These are phyloP conservation scores for Pseudogymnoascus sp. DNA, from an alignment of 2,329 filamentous ascomycete genomes.

Conservation along the genomic window DNA sequence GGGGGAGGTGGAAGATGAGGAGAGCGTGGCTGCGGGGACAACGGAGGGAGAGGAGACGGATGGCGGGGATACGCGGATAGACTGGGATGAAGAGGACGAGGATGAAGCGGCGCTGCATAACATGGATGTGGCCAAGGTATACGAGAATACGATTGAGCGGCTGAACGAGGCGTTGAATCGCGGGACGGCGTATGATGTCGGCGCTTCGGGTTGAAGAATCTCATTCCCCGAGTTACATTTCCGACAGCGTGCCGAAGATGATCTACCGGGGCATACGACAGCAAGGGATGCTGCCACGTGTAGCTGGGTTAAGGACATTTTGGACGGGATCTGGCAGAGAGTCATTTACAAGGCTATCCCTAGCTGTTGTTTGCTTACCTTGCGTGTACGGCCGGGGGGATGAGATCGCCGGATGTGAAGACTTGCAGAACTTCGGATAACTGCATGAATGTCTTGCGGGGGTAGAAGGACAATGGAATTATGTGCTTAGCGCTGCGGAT, in stretches of 20 bases:
- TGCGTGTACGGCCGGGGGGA: neutral
- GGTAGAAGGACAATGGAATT: neutral
- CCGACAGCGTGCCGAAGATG: neutral
- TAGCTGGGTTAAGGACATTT: neutral
- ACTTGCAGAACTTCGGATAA: neutral
- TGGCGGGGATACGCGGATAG: constrained; percentile 27
- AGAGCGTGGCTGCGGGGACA: constrained; percentile 11
- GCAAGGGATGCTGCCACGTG: constrained; percentile 1
- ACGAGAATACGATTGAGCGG: constrained; percentile 70
- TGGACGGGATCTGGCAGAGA: neutral
- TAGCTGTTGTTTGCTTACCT: neutral
- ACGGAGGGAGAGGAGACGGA: constrained; percentile 25
- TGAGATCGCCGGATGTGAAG: neutral
- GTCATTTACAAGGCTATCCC: constrained; percentile 1
- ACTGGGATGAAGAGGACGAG: constrained; percentile 36
- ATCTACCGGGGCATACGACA: neutral
- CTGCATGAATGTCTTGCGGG: neutral
- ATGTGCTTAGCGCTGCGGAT: neutral
- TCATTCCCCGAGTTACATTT: neutral
- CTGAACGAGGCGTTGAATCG: constrained; percentile 58
- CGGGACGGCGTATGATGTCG: constrained; percentile 15
- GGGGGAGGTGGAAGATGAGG: constrained; percentile 38
- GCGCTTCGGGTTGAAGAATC: neutral
- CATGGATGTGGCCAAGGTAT: constrained; percentile 68
- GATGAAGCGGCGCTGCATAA: constrained; percentile 50